Base-by-base conservation (phyloP, 31 red algal genomes). In the Odonthalia washingtoniensis region DNA sequence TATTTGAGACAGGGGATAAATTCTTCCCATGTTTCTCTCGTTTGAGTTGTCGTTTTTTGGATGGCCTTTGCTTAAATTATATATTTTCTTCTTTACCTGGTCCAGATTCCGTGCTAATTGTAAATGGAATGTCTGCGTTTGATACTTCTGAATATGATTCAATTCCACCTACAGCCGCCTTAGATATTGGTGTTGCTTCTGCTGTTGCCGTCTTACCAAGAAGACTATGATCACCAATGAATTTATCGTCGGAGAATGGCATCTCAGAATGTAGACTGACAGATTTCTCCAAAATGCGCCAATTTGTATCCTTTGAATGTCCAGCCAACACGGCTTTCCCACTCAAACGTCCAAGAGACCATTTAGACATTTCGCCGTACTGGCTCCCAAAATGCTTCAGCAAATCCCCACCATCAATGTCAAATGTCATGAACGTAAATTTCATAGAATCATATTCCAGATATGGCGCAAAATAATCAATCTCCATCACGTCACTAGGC, bases 281-380 rank as follows among this genome's bases (percentile, higher is more conserved):
- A 4, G 89, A 84, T 43, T 85, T 76, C 94, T 89, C 91, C 31
- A 80, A 66, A 28, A 83, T 75, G 17, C 86, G 64, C 27, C 85
- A 87, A 44, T 87, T 84, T 37, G 89, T 79, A 66, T 92, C 89
- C 26, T 87, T n/a, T n/a, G n/a, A n/a, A n/a, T n/a, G n/a, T n/a
- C n/a, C n/a, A n/a, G n/a, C n/a, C n/a, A n/a, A n/a, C 73, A 0
- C 61, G 74, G 65, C 88, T 78, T 96, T 80, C 6, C 72, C 94
- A 67, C 80, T 75, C 2, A 96, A 44, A 2, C 70, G 46, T 6
- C 89, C 94, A 34, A 93, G 67, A 4, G 90, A 63, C 14, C 69
- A 46, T 18, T 80, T 38, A 18, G 87, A 89, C 74, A 79, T 80
- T 42, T 31, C 73, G 5, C 84, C 90, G 37, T 89, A 70, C 42